Conservation (phyloP, 78 protist species). For the Tieghemostelium lacteum region DNA sequence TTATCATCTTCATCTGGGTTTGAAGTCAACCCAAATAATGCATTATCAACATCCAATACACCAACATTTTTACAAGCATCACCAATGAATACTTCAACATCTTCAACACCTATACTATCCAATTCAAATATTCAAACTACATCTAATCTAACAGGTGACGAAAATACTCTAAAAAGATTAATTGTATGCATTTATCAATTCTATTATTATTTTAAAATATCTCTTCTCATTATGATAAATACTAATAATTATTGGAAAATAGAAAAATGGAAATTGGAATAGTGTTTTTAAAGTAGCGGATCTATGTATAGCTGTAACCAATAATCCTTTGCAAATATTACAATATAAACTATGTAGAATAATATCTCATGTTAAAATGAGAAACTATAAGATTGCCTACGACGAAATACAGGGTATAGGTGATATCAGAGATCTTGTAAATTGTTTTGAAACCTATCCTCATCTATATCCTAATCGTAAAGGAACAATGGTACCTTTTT, state of each 20-base stretch:
- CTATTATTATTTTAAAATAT: neutral
- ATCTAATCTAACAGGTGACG: conserved; percentile 42
- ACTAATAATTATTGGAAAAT: neutral
- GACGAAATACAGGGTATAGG: conserved; percentile 70
- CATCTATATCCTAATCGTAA: conserved; percentile 29
- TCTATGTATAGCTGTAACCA: conserved; percentile 63
- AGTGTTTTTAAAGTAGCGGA: conserved; percentile 75
- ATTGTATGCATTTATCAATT: conserved; percentile 12
- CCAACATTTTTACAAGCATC: neutral
- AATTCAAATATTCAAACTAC: neutral
- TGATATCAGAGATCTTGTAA: conserved; percentile 43
- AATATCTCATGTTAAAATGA: conserved; percentile 66
- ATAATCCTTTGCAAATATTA: conserved; percentile 51
- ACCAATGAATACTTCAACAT: neutral
- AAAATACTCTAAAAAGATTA: conserved; percentile 33
- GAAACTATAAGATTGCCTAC: conserved; percentile 30
- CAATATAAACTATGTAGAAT: conserved; percentile 64
- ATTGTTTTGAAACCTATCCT: conserved; percentile 58
- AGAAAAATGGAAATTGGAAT: conserved; percentile 77
- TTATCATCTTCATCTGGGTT: neutral
- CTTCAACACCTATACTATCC: too few relatives aligned
- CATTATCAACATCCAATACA: neutral
- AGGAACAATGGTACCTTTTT: conserved; percentile 72
- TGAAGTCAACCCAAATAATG: neutral
- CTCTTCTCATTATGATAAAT: neutral